phyloP scores from a whole-genome alignment of 805 yeast genomes.

The Scheffersomyces amazonensis region DNA sequence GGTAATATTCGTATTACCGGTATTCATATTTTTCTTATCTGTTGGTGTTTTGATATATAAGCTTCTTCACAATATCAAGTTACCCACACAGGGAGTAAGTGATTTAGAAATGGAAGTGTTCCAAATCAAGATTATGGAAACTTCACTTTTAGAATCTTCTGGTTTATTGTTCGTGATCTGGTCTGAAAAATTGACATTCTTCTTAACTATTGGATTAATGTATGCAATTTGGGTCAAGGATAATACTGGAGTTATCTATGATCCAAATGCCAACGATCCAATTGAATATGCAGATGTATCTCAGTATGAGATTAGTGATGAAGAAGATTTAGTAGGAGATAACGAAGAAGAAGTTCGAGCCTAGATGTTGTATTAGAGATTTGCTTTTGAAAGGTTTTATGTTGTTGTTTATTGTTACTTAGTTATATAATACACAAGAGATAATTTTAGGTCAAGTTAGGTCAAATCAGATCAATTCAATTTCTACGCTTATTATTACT shows the following conservation, averaged over 20 bases:
- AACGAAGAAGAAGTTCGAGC: background rate
- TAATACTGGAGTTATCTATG: slow-evolving; percentile 25
- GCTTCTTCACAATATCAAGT: background rate
- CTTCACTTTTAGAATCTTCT: background rate
- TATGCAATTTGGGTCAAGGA: slow-evolving; percentile 29
- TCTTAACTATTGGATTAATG: slow-evolving; percentile 12
- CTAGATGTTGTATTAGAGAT: too few relatives aligned
- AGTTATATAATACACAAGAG: too few relatives aligned
- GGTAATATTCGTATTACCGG: slow-evolving; percentile 24
- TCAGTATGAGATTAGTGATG: slow-evolving; percentile 15
- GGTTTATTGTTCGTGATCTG: slow-evolving; percentile 5
- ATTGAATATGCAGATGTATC: slow-evolving; percentile 11
- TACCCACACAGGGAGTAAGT: background rate
- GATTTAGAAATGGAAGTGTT: background rate
- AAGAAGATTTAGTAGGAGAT: slow-evolving; percentile 5
- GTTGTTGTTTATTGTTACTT: too few relatives aligned
- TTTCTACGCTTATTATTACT: slow-evolving; percentile 1
- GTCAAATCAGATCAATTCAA: too few relatives aligned
- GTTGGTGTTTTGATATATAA: background rate
- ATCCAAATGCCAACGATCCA: slow-evolving; percentile 11
- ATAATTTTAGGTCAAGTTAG: too few relatives aligned
- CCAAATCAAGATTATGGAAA: background rate
- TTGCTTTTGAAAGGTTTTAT: background rate
- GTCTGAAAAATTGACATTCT: slow-evolving; percentile 8
- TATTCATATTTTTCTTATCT: slow-evolving; percentile 6